Base-by-base conservation (phyloP, 164 flowering plant genomes). In the Magnolia changhungtana region DNA sequence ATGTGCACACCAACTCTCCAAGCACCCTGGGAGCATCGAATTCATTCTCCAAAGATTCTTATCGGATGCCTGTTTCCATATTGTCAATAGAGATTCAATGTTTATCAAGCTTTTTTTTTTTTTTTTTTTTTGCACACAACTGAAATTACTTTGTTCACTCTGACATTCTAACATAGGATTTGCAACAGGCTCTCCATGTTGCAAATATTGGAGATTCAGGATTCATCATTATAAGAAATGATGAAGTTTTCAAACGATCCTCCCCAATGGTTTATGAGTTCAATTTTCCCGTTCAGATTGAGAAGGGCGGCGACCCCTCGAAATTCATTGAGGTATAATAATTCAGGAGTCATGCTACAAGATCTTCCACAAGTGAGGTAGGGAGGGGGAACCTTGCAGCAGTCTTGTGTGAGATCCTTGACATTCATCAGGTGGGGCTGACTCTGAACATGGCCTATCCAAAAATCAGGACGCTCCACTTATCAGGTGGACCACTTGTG, bases 151-250 rank as follows among this genome's bases (percentile, higher is more conserved):
- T 18, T 77, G 29, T 5, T 16, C 37, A 18, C 63, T 29, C 19
- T 58, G 7, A 2, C 10, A 16, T 58, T 58, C 63, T 70, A 24
- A 75, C 27, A 74, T 69, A 31, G 68, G 20, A 76, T 51, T 59
- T 72, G n/a, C 16, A 58, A 51, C 88, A 94, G 98, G 88, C 74
- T 81, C 89, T 94, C 72, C 88, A 85, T 78, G 91, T 85, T 72
- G 94, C 88, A 50, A 92, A 89, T 83, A 82, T 94, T 79, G 98
- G 98, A 49, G 90, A 94, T 75, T 84, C 96, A 3, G 95, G 97
- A 23, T 89, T 91, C 77, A 70, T 91, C 69, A 74, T 95, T 68
- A 80, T 92, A 72, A 87, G 96, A 81, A 75, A 95, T 84, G 92
- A 90, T n/a, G 59, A 81, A 67, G 84, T 92, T 61, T 79, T 81